Percentiles rank a stretch among this genome's conserved stretches.
phyloP scores from a whole-genome alignment of 129 eudicot genomes.

The Heracleum sosnowskyi region DNA sequence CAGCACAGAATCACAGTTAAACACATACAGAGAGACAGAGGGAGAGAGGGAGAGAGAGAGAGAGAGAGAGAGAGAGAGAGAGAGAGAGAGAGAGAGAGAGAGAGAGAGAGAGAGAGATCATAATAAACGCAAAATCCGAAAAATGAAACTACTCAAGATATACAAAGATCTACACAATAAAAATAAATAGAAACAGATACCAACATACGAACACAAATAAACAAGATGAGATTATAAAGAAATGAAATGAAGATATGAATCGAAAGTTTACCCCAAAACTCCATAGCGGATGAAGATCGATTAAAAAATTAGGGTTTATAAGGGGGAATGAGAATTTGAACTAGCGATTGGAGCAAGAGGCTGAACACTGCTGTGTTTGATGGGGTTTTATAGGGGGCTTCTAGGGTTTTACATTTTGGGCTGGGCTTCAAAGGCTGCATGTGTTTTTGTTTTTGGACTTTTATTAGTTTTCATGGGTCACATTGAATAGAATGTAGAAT shows the following conservation, averaged over 20 bases:
- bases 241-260: background rate
- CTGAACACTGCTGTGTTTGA: background rate
- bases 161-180: background rate
- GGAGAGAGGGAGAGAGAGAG: background rate
- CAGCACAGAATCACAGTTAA: background rate
- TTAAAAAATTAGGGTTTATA: constrained; percentile 5
- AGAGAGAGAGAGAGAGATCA: background rate
- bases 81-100: background rate
- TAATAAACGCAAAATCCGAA: no score
- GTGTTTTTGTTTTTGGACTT: background rate
- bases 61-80: background rate
- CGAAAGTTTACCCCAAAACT: constrained; percentile 39
- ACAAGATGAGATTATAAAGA: background rate
- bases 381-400: background rate
- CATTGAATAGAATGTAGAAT: no score
- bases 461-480: background rate
- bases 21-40: no score
- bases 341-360: background rate
- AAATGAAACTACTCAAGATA: background rate
- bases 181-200: background rate
- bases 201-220: background rate
- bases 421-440: background rate
- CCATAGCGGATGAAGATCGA: constrained; percentile 16
- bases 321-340: background rate
- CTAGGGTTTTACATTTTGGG: background rate